Base-by-base conservation (phyloP, 306 rosid genomes). In the Cicer judaicum region DNA sequence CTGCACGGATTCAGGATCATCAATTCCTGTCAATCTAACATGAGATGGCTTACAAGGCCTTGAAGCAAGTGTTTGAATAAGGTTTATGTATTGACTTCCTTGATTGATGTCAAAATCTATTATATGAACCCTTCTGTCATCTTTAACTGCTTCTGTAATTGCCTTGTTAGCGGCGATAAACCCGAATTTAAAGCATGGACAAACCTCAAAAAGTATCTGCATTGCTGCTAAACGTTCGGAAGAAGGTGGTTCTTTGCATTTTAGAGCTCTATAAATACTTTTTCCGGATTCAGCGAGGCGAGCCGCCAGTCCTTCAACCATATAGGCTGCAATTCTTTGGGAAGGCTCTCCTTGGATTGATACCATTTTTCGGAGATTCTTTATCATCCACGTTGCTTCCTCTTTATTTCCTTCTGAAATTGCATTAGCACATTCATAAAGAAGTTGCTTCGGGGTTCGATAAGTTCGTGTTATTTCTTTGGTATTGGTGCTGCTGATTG, bases 221-320 rank as follows among this genome's bases (percentile, higher is more conserved):
- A 94, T 94, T 0, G 99, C 97, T 50, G 99, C 99, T 36, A 94
- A 80, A 44, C 96, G 96, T 63, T 92, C 96, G 7, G 95, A 84
- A 24, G 99, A 87, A 39, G 99, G 97, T 18, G 99, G 95, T 67
- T 94, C 97, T 78, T 94, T 94, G 92, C 99, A 94, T 82, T 82
- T 92, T 68, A 94, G 61, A 12, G 99, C 93, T 61, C 80, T 87
- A 61, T 94, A 94, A 50, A 94, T 85, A 72, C 79, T 81, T 74
- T 89, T 90, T 0, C 99, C 99, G 0, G 99, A 92, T 54, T 81
- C 72, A 7, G 92, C 92, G 41, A 92, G 16, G 70, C 97, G 94
- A 68, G 99, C 99, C 7, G 93, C 97, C 2, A 94, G 97, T 66
- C 99, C 96, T 84, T 94, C 99, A 48, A 92, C 96, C 97, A 94